These are phyloP conservation scores for Moelleriella libera DNA, from an alignment of 2,329 filamentous ascomycete species.

Conservation along the genomic window DNA sequence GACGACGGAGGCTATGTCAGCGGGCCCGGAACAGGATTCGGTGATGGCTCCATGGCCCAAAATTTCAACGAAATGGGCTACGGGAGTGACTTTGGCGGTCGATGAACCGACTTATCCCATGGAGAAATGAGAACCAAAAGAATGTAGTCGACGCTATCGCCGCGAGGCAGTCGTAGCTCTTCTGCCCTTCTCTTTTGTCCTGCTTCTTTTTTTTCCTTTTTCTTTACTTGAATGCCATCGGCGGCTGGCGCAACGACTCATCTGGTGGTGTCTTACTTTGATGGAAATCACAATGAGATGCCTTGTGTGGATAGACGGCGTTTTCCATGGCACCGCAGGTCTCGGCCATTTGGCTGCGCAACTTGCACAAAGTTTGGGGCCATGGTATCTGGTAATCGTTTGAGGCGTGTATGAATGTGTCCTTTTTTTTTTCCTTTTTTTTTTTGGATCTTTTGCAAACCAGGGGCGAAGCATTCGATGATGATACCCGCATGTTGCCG, in stretches of 20 bases:
- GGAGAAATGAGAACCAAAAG: too few species aligned
- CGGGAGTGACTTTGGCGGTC: slow-evolving; percentile 36
- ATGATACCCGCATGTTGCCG: not conserved
- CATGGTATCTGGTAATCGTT: too few species aligned
- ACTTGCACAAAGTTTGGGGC: too few species aligned
- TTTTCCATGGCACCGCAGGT: too few species aligned
- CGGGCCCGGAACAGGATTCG: slow-evolving; percentile 44
- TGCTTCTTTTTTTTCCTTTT: not conserved
- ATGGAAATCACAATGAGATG: not conserved
- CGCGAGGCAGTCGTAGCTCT: too few species aligned
- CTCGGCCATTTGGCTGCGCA: too few species aligned
- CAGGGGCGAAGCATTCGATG: not conserved
- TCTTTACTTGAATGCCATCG: not conserved
- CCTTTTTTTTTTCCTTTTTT: too few species aligned
- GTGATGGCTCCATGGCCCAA: slow-evolving; percentile 40
- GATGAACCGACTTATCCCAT: slow-evolving; percentile 9
- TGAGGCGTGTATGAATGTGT: too few species aligned
- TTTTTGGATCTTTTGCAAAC: too few species aligned
- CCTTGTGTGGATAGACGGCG: too few species aligned
- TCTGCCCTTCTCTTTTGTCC: not conserved
- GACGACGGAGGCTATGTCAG: slow-evolving; percentile 58
- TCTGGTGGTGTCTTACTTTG: not conserved
- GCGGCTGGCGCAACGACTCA: not conserved
- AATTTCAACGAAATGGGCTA: slow-evolving; percentile 38
- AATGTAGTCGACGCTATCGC: too few species aligned